phyloP scores from a whole-genome alignment of 495 filamentous ascomycete species.

The Penicillium herquei region DNA sequence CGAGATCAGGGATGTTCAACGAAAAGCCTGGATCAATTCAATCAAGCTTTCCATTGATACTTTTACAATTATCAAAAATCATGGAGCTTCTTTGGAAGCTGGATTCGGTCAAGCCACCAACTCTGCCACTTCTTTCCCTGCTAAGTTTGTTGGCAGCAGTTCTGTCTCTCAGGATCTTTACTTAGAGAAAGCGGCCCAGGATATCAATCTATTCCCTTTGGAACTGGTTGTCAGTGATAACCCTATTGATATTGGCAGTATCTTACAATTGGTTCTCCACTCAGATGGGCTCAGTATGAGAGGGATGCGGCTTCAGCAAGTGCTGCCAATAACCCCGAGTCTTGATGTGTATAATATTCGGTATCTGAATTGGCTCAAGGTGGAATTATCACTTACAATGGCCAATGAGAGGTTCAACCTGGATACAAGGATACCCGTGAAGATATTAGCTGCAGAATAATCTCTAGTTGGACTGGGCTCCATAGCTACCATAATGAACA shows the following conservation, averaged over 20 bases:
- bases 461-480: neutral
- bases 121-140: neutral
- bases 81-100: neutral
- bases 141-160: neutral
- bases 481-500: neutral
- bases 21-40: neutral
- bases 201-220: neutral
- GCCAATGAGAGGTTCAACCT: neutral
- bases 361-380: neutral
- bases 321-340: neutral
- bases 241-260: neutral
- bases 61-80: neutral
- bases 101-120: neutral
- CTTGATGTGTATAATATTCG: slow-evolving; percentile 2
- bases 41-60: neutral
- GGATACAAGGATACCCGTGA: neutral
- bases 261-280: neutral
- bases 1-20: neutral
- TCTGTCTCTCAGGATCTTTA: neutral
- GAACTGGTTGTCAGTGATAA: neutral
- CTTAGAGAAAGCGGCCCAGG: neutral
- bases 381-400: neutral
- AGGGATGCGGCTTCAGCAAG: neutral
- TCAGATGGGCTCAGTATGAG: neutral
- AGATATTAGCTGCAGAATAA: neutral